A percentile compares a stretch with the other conserved stretches of the same genome.
phyloP scores from a whole-genome alignment of 176 grass and related monocot species.

The Themeda triandra region DNA sequence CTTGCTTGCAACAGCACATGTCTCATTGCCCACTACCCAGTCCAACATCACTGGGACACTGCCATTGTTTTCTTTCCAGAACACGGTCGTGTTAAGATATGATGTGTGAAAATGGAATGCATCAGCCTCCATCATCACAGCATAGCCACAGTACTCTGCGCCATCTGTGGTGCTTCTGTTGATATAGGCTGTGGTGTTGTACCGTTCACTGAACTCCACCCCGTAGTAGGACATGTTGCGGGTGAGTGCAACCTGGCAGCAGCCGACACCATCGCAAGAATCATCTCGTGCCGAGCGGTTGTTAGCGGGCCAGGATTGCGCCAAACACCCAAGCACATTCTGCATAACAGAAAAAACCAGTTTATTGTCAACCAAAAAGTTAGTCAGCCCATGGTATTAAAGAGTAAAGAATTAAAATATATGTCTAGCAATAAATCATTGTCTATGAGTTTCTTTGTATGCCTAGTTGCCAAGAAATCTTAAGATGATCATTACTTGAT shows the following conservation, averaged over 20 bases:
- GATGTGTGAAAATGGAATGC: background rate
- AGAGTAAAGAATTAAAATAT: background rate
- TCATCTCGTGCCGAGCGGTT: background rate
- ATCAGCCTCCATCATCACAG: background rate
- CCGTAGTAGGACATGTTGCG: background rate
- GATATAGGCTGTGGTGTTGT: background rate
- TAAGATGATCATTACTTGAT: background rate
- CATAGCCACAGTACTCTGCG: background rate
- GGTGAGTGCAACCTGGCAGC: slow-evolving; percentile 2
- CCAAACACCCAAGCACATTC: background rate
- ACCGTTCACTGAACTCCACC: accelerated
- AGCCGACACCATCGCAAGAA: background rate
- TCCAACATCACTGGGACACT: slow-evolving; percentile 19
- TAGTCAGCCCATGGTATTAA: background rate
- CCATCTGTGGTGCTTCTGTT: background rate
- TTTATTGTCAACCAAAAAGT: background rate
- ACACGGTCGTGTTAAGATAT: slow-evolving; percentile 8
- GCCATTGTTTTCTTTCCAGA: background rate
- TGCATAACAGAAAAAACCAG: background rate
- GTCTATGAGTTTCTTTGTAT: background rate
- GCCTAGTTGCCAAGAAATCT: background rate
- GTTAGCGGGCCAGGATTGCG: background rate
- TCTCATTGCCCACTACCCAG: slow-evolving; percentile 24
- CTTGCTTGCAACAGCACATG: background rate
- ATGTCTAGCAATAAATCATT: background rate